Percentiles rank a stretch among this genome's conserved stretches.
phyloP scores from a whole-genome alignment of 495 filamentous ascomycete species.

The Xylaria cubensis region DNA sequence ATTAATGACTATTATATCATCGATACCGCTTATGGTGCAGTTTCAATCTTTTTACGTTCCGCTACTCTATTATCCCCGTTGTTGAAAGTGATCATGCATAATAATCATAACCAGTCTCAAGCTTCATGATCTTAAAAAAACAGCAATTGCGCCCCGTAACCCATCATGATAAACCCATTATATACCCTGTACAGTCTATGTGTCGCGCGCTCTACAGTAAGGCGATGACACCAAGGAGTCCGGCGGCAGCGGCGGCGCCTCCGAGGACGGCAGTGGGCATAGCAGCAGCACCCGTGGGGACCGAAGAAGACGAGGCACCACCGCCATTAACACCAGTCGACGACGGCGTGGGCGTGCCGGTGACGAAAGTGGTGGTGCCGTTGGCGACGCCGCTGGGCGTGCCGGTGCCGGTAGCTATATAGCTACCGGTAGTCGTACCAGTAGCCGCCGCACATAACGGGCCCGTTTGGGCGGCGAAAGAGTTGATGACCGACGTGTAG shows the following conservation, averaged over 20 bases:
- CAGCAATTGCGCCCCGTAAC: background rate
- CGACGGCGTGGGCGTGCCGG: background rate
- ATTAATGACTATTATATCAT: background rate
- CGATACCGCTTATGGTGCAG: background rate
- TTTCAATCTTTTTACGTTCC: background rate
- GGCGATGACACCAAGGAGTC: slow-evolving; percentile 28
- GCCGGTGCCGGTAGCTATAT: background rate
- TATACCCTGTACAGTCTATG: background rate
- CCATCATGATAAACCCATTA: background rate
- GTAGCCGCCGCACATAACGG: slow-evolving; percentile 8
- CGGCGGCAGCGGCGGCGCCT: slow-evolving; percentile 28
- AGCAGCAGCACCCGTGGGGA: background rate
- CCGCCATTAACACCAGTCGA: background rate
- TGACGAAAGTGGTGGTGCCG: background rate
- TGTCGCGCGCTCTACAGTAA: slow-evolving; percentile 21
- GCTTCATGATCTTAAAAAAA: background rate
- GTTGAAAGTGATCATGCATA: background rate
- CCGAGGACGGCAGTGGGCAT: slow-evolving; percentile 27
- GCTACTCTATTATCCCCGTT: background rate
- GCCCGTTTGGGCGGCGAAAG: slow-evolving; percentile 14
- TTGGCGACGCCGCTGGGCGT: background rate
- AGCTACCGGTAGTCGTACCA: too few relatives aligned
- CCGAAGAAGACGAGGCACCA: background rate
- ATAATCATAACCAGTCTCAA: background rate
- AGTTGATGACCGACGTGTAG: slow-evolving; percentile 21